Conservation (phyloP, 441 rosid genomes). For the Raphanus hybrid region DNA sequence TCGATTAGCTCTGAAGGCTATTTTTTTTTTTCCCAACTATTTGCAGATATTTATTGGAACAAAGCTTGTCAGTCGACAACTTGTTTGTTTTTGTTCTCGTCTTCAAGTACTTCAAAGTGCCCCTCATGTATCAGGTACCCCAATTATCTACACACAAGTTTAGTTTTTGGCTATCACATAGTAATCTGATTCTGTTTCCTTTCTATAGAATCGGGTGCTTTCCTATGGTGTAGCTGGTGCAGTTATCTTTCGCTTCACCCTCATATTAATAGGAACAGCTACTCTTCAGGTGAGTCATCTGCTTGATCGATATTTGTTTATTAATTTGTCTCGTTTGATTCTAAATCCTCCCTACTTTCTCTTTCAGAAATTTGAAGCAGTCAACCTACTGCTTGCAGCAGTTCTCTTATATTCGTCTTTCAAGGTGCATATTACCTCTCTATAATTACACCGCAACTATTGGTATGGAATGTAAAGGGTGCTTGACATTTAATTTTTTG, state of each 20-base stretch:
- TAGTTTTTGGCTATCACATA: constrained; percentile 10
- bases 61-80: constrained; percentile 96
- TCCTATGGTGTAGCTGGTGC: constrained; percentile 94
- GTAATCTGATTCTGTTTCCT: constrained; percentile 33
- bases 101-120: constrained; percentile 95
- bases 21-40: constrained; percentile 10
- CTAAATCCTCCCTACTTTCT: constrained; percentile 21
- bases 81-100: constrained; percentile 89
- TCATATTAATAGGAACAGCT: constrained; percentile 85
- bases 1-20: constrained; percentile 8
- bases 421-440: constrained; percentile 60
- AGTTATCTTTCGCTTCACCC: constrained; percentile 67
- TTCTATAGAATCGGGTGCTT: constrained; percentile 77
- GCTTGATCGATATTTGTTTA: constrained; percentile 1
- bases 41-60: constrained; percentile 90
- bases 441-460: not conserved
- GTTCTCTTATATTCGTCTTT: constrained; percentile 83
- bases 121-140: constrained; percentile 78
- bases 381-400: constrained; percentile 80
- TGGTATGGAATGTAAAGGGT: not conserved
- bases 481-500: not conserved
- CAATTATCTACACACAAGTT: constrained; percentile 19
- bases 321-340: constrained; percentile 14
- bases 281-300: constrained; percentile 78
- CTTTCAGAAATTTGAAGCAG: constrained; percentile 81